Evolutionary conservation across 371 early-diverging fungal species (phyloP).

Genomic region (Parasitella parasitica): DNA sequence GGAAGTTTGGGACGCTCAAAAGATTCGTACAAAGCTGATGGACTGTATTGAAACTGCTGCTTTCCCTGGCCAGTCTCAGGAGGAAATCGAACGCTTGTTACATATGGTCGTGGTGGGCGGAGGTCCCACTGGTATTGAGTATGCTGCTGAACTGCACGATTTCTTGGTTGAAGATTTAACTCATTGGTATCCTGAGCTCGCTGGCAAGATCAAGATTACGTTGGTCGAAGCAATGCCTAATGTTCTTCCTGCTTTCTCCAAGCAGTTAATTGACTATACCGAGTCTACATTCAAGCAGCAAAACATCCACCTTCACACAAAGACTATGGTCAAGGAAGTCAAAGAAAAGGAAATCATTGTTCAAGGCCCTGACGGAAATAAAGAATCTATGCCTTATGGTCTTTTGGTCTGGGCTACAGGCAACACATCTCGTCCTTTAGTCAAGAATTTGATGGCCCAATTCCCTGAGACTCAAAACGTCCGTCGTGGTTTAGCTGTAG

Average conservation of each 20-base stretch:
- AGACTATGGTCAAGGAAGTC: constrained; percentile 92
- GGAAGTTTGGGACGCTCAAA: constrained; percentile 87
- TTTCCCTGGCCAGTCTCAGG: constrained; percentile 73
- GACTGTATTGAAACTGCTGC: constrained; percentile 90
- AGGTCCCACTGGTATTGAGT: constrained; percentile 96
- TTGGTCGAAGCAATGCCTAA: constrained; percentile 88
- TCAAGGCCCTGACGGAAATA: constrained; percentile 67
- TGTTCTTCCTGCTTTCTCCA: constrained; percentile 90
- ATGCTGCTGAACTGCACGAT: constrained; percentile 94
- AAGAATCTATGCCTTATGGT: constrained; percentile 82
- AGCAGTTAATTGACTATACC: constrained; percentile 89
- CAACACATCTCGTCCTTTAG: constrained; percentile 83
- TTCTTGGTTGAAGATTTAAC: constrained; percentile 84
- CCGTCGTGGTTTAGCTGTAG: constrained; percentile 82
- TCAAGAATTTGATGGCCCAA: constrained; percentile 73
- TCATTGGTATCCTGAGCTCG: constrained; percentile 84
- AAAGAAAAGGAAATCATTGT: constrained; percentile 78
- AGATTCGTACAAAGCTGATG: constrained; percentile 85
- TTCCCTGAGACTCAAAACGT: constrained; percentile 72
- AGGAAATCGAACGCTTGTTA: constrained; percentile 81
- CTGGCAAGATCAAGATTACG: constrained; percentile 86
- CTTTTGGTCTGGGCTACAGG: constrained; percentile 96
- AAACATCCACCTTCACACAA: constrained; percentile 82
- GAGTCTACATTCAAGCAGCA: constrained; percentile 85
- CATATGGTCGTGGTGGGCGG: constrained; percentile 96